Percentiles rank a stretch among this genome's conserved stretches.
phyloP scores from a whole-genome alignment of 176 grass and related monocot genomes.

The Musa acuminata region DNA sequence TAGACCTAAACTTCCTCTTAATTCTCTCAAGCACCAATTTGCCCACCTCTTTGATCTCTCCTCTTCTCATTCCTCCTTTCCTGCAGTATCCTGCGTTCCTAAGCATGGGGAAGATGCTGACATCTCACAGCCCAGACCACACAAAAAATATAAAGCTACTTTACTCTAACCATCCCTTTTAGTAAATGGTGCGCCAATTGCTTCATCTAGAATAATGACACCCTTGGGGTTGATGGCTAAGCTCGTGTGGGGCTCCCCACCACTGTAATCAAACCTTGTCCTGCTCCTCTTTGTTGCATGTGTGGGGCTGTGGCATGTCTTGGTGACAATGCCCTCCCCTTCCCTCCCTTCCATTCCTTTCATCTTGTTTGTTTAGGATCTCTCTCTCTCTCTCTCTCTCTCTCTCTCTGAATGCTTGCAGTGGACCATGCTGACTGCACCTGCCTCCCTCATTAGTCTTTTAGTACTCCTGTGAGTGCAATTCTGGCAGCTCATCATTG shows the following conservation, averaged over 20 bases:
- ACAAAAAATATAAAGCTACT: neutral
- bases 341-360: neutral
- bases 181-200: neutral
- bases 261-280: neutral
- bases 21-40: slow-evolving; percentile 9
- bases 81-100: neutral
- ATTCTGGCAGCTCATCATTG: too few species aligned
- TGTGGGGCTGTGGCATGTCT: neutral
- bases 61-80: neutral
- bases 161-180: neutral
- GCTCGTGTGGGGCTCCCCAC: neutral
- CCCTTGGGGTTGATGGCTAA: neutral
- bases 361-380: too few species aligned
- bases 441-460: too few species aligned
- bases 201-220: neutral
- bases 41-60: neutral
- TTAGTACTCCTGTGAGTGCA: too few species aligned
- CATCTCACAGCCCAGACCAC: neutral
- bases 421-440: too few species aligned
- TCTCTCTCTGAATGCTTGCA: too few species aligned
- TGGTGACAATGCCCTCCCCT: neutral
- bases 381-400: too few species aligned
- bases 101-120: neutral
- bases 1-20: slow-evolving; percentile 40
- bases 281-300: neutral